Base-by-base conservation (phyloP, 306 rosid species). In the Rosa chinensis region DNA sequence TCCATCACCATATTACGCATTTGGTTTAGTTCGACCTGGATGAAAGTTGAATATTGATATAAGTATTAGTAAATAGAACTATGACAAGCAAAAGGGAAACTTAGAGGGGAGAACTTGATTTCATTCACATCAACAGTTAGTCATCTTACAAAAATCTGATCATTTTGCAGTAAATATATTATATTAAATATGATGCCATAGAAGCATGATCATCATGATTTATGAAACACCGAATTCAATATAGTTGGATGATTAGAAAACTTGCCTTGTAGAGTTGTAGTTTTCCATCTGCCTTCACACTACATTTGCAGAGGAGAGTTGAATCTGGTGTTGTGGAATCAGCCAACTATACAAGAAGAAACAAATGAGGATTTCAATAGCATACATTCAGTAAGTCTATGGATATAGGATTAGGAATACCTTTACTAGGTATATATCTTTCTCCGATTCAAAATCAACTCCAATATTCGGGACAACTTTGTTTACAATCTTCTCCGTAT, bases 261-360 rank as follows among this genome's bases (percentile, higher is more conserved):
- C 61, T 66, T 74, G 64, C 92, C 90, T 85, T 83, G 78, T 77
- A 74, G 39, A 89, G 62, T 71, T 83, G 62, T 66, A 89, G 89
- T 52, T 56, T 85, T 59, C 76, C 80, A 44, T 21, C 72, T 61
- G 82, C 87, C 55, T 79, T 78, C 64, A 75, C 77, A 18, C 73
- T 80, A 71, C 90, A 89, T 72, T 79, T 87, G 80, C 89, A 87
- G 32, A 62, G 13, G 70, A 89, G 18, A 43, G 55, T 70, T 70
- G 78, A 48, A 75, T 62, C 77, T 73, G 87, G 86, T 16, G 73
- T 75, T 44, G 45, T 47, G 17, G 82, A 44, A 68, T 87, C 88
- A 1, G 78, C 55, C 75, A 87, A 69, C 93, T 85, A 76, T 11
- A 64, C 11, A 45, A 61, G 5, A 74, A 43, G 45, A 50, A 21